These are phyloP conservation scores for Saccharomycopsis synnaedendra DNA, from an alignment of 805 yeast genomes.

Conservation along the genomic window DNA sequence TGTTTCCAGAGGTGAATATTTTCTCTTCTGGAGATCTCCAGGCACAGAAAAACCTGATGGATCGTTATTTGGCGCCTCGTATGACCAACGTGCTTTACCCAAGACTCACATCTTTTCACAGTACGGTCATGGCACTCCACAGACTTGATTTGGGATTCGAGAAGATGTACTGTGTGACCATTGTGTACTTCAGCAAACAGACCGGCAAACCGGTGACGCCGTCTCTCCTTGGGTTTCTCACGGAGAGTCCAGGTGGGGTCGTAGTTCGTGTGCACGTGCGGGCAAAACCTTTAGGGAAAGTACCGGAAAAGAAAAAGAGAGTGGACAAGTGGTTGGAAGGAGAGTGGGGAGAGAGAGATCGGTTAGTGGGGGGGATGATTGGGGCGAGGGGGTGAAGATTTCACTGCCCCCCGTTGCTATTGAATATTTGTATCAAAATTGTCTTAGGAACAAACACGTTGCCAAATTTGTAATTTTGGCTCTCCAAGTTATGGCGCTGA, in stretches of 20 bases:
- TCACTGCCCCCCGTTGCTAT: too few relatives aligned
- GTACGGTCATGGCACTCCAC: conserved; percentile 32
- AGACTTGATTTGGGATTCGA: conserved; percentile 13
- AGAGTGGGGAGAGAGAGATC: conserved; percentile 64
- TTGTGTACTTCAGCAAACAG: conserved; percentile 27
- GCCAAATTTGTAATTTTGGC: too few relatives aligned
- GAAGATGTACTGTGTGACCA: conserved; percentile 43
- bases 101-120: conserved; percentile 49
- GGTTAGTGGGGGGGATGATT: conserved; percentile 27
- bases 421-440: too few relatives aligned
- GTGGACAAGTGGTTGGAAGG: conserved; percentile 69
- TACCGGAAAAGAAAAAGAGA: conserved; percentile 42
- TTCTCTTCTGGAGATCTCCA: conserved; percentile 36
- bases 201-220: conserved; percentile 21
- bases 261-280: conserved; percentile 36
- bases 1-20: conserved; percentile 82
- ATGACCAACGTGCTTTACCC: conserved; percentile 65
- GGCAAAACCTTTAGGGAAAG: conserved; percentile 31
- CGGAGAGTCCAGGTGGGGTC: conserved; percentile 21
- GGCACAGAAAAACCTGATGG: conserved; percentile 43
- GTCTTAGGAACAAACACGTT: too few relatives aligned
- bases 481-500: too few relatives aligned
- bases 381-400: too few relatives aligned
- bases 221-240: conserved; percentile 24
- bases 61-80: conserved; percentile 47